These are phyloP conservation scores for Kodamaea alishanica DNA, from an alignment of 1,139 yeast genomes.

Conservation along the genomic window DNA sequence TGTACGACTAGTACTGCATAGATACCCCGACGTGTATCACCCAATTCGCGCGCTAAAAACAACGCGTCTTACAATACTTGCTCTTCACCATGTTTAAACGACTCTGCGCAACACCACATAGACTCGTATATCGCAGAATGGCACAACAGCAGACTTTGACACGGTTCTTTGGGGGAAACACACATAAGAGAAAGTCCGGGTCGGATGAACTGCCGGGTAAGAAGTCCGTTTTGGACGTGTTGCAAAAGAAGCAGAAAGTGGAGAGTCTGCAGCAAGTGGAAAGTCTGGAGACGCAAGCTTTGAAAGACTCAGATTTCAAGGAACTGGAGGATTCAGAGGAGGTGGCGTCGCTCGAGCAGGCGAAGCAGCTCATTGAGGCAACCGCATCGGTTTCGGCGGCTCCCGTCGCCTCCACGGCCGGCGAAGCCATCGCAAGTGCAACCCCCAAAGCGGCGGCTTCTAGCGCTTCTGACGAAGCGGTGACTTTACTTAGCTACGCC, in stretches of 20 bases:
- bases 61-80: constrained; percentile 1
- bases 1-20: no score
- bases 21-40: no score
- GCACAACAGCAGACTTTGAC: constrained; percentile 38
- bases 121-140: constrained; percentile 22
- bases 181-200: constrained; percentile 6
- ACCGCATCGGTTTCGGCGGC: not conserved
- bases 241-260: not conserved
- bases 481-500: not conserved
- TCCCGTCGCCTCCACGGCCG: not conserved
- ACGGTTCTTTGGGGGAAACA: constrained; percentile 27
- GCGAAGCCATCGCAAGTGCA: not conserved
- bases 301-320: not conserved
- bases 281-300: constrained; percentile 2
- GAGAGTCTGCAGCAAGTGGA: constrained; percentile 1
- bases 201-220: no score
- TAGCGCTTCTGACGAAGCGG: not conserved
- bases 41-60: no score
- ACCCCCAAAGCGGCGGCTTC: not conserved
- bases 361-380: not conserved
- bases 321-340: not conserved
- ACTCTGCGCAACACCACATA: not conserved
- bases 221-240: no score
- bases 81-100: constrained; percentile 3
- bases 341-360: constrained; percentile 1